These are phyloP conservation scores for Pseudozyma thailandica DNA, from an alignment of 1,284 basidiomycete genomes.

Conservation along the genomic window DNA sequence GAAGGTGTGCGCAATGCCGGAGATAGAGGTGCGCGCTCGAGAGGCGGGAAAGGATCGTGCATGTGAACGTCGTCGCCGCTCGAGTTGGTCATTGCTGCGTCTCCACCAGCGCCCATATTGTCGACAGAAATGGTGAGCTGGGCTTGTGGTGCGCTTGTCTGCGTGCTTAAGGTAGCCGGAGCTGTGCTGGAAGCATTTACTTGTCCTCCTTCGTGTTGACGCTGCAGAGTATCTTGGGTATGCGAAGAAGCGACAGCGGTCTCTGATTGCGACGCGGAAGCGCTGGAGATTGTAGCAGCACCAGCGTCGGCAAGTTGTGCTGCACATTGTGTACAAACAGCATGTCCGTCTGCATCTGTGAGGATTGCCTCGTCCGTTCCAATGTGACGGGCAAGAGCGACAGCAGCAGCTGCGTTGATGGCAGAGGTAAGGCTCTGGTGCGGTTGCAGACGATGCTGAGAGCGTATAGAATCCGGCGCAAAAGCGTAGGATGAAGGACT, in stretches of 20 bases:
- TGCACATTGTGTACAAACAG: slow-evolving; percentile 40
- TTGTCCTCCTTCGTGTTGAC: no score
- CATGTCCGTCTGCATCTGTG: slow-evolving; percentile 33
- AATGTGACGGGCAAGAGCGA: slow-evolving; percentile 41
- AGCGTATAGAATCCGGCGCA: slow-evolving; percentile 40
- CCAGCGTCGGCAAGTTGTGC: slow-evolving; percentile 12
- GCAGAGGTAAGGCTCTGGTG: slow-evolving; percentile 43
- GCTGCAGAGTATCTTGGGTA: slow-evolving; percentile 7
- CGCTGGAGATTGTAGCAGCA: not conserved
- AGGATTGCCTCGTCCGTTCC: slow-evolving; percentile 19
- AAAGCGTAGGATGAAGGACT: slow-evolving; percentile 50
- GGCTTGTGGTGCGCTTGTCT: slow-evolving; percentile 8
- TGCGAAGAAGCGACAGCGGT: slow-evolving; percentile 3
- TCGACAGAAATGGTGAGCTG: slow-evolving; percentile 47
- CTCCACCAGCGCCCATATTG: slow-evolving; percentile 56
- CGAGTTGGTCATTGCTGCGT: slow-evolving; percentile 19
- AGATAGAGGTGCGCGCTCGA: slow-evolving; percentile 29
- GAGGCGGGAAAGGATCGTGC: slow-evolving; percentile 45
- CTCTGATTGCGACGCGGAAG: not conserved
- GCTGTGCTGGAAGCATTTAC: no score
- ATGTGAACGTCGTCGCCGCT: slow-evolving; percentile 27
- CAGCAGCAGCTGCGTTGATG: slow-evolving; percentile 48
- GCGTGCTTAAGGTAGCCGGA: no score
- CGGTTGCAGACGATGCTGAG: slow-evolving; percentile 38
- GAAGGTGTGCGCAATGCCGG: slow-evolving; percentile 30